Conservation (phyloP, 495 filamentous ascomycete species). For the Xylaria cubensis region DNA sequence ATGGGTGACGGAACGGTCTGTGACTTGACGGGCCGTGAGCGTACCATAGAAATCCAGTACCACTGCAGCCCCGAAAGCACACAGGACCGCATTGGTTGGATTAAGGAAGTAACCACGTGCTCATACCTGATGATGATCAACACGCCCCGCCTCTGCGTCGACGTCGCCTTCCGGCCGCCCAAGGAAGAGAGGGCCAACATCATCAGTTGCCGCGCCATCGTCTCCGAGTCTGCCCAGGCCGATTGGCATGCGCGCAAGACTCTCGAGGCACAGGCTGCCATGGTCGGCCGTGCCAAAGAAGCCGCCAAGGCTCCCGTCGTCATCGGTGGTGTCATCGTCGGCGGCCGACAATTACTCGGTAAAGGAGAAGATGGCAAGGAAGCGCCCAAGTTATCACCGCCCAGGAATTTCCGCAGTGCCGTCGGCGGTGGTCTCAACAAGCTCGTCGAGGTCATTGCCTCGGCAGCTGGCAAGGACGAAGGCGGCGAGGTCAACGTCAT, state of each 20-base stretch:
- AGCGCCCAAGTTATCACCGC: constrained; percentile 44
- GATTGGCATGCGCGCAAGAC: constrained; percentile 63
- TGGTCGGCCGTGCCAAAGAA: constrained; percentile 51
- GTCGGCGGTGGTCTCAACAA: constrained; percentile 28
- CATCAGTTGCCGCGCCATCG: constrained; percentile 78
- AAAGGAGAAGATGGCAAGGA: constrained; percentile 50
- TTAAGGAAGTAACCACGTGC: constrained; percentile 94
- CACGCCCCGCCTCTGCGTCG: constrained; percentile 90
- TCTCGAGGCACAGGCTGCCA: constrained; percentile 58
- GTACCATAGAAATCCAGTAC: constrained; percentile 88
- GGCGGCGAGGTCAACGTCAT: constrained; percentile 62
- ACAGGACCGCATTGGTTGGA: constrained; percentile 85
- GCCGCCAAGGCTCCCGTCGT: constrained; percentile 43
- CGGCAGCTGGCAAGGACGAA: constrained; percentile 53
- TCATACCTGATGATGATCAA: constrained; percentile 95
- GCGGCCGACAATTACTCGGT: constrained; percentile 58
- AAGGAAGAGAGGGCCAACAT: constrained; percentile 78
- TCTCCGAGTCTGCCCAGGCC: constrained; percentile 63
- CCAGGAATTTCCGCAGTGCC: constrained; percentile 42
- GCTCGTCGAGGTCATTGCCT: constrained; percentile 45
- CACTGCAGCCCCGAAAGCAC: constrained; percentile 84
- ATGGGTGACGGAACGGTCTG: constrained; percentile 86
- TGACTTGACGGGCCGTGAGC: constrained; percentile 84
- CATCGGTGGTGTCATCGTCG: constrained; percentile 60
- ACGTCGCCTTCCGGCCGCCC: constrained; percentile 89